phyloP scores from a whole-genome alignment of 306 rosid genomes.

The Gastrolobium bilobum region DNA sequence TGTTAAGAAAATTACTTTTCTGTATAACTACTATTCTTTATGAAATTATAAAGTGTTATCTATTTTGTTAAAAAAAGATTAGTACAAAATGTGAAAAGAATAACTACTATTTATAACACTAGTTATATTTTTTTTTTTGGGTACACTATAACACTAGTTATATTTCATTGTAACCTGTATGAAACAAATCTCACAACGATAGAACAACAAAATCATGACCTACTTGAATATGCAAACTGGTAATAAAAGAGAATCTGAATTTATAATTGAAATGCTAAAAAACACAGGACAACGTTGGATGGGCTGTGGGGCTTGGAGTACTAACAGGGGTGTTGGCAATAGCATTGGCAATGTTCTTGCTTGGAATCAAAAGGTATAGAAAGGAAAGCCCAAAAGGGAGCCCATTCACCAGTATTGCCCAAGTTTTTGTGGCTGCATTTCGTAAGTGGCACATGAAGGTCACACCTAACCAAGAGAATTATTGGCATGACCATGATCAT shows the following conservation, averaged over 20 bases:
- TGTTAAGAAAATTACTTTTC: no score
- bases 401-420: slow-evolving; percentile 60
- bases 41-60: no score
- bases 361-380: slow-evolving; percentile 53
- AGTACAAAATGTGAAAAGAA: neutral
- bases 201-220: neutral
- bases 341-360: slow-evolving; percentile 49
- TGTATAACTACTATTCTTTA: no score
- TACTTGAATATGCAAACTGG: neutral
- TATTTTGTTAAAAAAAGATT: no score
- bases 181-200: neutral
- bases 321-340: slow-evolving; percentile 50
- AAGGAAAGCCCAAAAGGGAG: slow-evolving; percentile 50
- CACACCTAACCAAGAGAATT: neutral
- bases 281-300: slow-evolving; percentile 60
- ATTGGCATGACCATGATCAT: slow-evolving; percentile 35
- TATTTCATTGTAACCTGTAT: neutral
- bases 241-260: neutral
- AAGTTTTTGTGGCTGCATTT: slow-evolving; percentile 56
- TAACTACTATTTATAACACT: neutral
- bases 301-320: slow-evolving; percentile 58
- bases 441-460: slow-evolving; percentile 53
- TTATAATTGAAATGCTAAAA: neutral
- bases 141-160: neutral
- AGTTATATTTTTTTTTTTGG: neutral